Evolutionary conservation across 2,329 filamentous ascomycete species (phyloP), one percentile per base, ranked within the genome.

Genomic region (Cercospora nicotianae): DNA sequence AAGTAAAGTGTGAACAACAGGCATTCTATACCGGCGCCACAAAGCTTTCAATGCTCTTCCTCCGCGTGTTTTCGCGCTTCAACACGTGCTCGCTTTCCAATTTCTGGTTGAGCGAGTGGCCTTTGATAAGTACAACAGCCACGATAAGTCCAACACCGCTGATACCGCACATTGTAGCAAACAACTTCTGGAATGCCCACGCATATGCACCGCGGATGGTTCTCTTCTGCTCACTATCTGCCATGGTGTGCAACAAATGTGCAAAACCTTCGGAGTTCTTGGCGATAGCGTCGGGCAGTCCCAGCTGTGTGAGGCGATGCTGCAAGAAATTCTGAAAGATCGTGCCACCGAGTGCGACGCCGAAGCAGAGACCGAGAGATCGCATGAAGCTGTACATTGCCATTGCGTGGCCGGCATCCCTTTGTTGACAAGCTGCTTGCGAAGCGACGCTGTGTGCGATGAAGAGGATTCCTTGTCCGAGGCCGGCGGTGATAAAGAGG

Each of bases 351-450:
- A 86, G 80, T 0, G 82, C 77, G 1, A 83, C 78, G 8, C 83
- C 84, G 74, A 84, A 82, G 3, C 82, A 80, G n/a, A 77, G 73
- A 2, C 84, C 85, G 33, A 86, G 81, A 63, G 75, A 80, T 42
- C 84, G 80, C 66, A 84, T 73, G 66, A 86, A 87, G 0, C 77
- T 73, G 77, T 80, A 84, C 53, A 81, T 80, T 1, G 75, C 78
- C 2, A 81, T 81, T 0, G 80, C 79, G 1, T 77, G 64, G 1
- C 80, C 79, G 0, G 75, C 74, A 61, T 84, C 80, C 1, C 68
- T 67, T 8, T 69, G 63, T 18, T 65, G 60, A 31, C 68, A 71
- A 7, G 69, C 70, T 0, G 82, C 83, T 71, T 82, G 79, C 16
- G 83, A 76, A 0, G 84, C 81, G 0, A 84, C 81, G 1, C 83